Conservation (phyloP, 495 filamentous ascomycete genomes). For the Aspergillus ostianus region DNA sequence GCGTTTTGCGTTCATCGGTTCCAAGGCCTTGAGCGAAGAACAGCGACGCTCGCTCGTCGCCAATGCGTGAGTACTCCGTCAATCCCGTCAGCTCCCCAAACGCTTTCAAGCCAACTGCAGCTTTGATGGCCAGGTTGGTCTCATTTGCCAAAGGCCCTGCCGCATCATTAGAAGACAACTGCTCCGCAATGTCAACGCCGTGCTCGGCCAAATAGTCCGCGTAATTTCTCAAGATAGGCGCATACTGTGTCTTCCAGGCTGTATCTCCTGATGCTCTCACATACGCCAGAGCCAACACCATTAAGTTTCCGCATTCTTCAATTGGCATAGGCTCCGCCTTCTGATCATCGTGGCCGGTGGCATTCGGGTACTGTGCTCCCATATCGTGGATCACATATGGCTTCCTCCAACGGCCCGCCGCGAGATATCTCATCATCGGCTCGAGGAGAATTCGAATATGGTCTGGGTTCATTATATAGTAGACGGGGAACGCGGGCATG, state of each 20-base stretch:
- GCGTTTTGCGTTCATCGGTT: slow-evolving; percentile 34
- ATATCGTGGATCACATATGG: slow-evolving; percentile 49
- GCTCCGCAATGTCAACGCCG: slow-evolving; percentile 45
- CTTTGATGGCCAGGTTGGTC: slow-evolving; percentile 58
- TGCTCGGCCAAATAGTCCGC: slow-evolving; percentile 52
- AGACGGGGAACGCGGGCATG: slow-evolving; percentile 49
- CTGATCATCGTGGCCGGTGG: slow-evolving; percentile 47
- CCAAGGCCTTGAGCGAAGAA: slow-evolving; percentile 41
- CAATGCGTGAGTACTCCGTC: slow-evolving; percentile 38
- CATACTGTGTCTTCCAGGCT: slow-evolving; percentile 35
- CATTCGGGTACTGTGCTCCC: slow-evolving; percentile 47
- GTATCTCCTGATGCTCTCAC: slow-evolving; percentile 40
- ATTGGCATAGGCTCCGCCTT: slow-evolving; percentile 47
- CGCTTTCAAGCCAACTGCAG: slow-evolving; percentile 53
- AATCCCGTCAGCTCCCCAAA: slow-evolving; percentile 42
- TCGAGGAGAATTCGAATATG: slow-evolving; percentile 50
- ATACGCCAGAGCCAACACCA: slow-evolving; percentile 45
- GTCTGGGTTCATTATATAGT: slow-evolving; percentile 47
- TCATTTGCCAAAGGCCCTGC: slow-evolving; percentile 50
- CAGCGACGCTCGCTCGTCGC: slow-evolving; percentile 35
- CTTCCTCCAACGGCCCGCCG: slow-evolving; percentile 41
- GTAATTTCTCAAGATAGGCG: slow-evolving; percentile 38
- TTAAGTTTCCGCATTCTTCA: slow-evolving; percentile 47
- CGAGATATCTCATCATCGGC: slow-evolving; percentile 49
- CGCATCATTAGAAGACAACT: slow-evolving; percentile 57